Base-by-base conservation (phyloP, 75 land plant species). In the Cupressus sempervirens region DNA sequence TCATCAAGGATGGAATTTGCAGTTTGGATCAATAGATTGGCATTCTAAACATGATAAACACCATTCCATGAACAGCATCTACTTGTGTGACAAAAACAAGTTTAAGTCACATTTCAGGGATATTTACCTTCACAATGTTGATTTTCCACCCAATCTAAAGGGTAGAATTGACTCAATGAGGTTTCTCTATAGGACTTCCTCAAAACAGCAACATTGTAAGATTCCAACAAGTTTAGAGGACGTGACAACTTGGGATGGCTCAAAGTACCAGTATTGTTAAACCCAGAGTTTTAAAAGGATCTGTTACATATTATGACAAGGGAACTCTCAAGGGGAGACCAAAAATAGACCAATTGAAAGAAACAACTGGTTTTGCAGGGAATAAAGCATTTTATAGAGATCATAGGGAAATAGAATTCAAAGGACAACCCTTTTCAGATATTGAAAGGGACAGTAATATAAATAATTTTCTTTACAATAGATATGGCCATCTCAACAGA, bases 151-250 rank as follows among this genome's bases (percentile, higher is more conserved):
- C 13, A 79, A 40, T 40, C 29, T 79, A 43, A 50, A 79, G 81
- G 81, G 81, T 40, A 40, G 45, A 45, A 70, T 30, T 70, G 48
- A 50, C 8, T 26, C 43, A 5, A 46, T 79, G 46, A 46, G 81
- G 48, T 79, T 79, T 23, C 81, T 79, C 43, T 43, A 50, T 29
- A 79, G 81, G 81, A 29, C 81, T 79, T 79, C 81, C 50, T 79
- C 81, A 26, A 43, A 45, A 3, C 81, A 79, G 40, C 81, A 79
- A 79, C 30, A 10, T 3, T 23, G 48, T 12, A 50, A 20, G 26
- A 79, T 43, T 1, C 45, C 45, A 43, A 43, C 81, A 45, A 14
- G 10, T 79, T 11, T n/a, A 43, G 81, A 43, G 13, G 30, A 79
- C n/a, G 81, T 12, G 45, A 11, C n/a, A 7, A 11, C 30, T 23